These are phyloP conservation scores for Aureobasidium sp. DNA, from an alignment of 2,329 filamentous ascomycete species.

Conservation along the genomic window DNA sequence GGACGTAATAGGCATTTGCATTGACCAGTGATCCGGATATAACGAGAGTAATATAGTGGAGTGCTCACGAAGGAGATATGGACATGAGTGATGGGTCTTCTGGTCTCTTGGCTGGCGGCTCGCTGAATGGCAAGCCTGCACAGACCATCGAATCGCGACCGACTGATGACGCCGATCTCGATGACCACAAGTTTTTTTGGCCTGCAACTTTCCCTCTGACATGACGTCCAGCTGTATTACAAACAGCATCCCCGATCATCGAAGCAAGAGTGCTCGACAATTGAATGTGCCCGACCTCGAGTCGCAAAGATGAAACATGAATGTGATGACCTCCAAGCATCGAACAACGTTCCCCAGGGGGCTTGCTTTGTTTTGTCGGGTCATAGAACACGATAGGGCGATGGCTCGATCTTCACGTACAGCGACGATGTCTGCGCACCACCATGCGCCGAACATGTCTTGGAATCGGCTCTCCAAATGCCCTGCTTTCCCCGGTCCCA, in stretches of 20 bases:
- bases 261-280: neutral
- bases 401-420: conserved; percentile 1
- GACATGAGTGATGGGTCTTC: neutral
- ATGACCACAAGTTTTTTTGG: neutral
- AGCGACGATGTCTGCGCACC: neutral
- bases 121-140: neutral
- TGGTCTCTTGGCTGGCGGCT: neutral
- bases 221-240: neutral
- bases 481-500: neutral
- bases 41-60: neutral
- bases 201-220: neutral
- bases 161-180: neutral
- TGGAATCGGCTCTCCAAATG: neutral
- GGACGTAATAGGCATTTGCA: neutral
- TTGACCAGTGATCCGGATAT: neutral
- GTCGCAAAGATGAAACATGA: no score
- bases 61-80: neutral
- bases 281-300: neutral
- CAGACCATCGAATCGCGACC: neutral
- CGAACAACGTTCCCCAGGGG: neutral
- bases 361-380: conserved; percentile 1
- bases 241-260: neutral
- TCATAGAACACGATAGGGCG: neutral
- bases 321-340: neutral
- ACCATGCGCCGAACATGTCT: conserved; percentile 4